Conservation (phyloP, 106 monocot species). For the Platanthera zijinensis region DNA sequence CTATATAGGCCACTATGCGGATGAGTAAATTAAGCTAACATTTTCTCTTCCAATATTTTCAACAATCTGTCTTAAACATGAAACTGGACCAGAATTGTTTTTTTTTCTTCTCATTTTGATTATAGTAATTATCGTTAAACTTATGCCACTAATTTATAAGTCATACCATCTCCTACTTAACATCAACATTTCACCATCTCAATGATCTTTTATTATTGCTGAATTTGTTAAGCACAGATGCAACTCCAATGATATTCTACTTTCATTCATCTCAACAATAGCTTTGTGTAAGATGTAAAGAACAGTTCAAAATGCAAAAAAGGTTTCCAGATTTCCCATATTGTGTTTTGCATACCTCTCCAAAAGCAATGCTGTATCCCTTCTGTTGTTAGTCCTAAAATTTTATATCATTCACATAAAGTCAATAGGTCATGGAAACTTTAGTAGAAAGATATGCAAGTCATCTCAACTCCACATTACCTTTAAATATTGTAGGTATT, state of each 20-base stretch:
- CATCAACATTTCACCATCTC: too few species aligned
- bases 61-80: too few species aligned
- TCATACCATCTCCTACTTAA: too few species aligned
- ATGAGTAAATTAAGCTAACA: too few species aligned
- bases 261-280: background rate
- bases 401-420: background rate
- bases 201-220: too few species aligned
- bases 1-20: too few species aligned
- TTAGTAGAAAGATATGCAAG: background rate
- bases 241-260: background rate
- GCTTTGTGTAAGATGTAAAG: background rate
- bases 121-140: too few species aligned
- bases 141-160: too few species aligned
- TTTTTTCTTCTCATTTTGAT: too few species aligned
- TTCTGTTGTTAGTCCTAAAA: slow-evolving; percentile 21
- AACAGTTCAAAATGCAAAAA: background rate
- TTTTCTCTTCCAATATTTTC: too few species aligned
- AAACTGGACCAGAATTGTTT: too few species aligned
- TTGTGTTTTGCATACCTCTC: slow-evolving; percentile 18
- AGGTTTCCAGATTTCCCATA: background rate
- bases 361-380: slow-evolving; percentile 29
- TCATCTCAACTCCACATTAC: background rate
- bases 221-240: too few species aligned
- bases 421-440: background rate
- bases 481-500: slow-evolving; percentile 20